These are phyloP conservation scores for Leccinum uliginosum DNA, from an alignment of 768 basidiomycete species.

Conservation along the genomic window DNA sequence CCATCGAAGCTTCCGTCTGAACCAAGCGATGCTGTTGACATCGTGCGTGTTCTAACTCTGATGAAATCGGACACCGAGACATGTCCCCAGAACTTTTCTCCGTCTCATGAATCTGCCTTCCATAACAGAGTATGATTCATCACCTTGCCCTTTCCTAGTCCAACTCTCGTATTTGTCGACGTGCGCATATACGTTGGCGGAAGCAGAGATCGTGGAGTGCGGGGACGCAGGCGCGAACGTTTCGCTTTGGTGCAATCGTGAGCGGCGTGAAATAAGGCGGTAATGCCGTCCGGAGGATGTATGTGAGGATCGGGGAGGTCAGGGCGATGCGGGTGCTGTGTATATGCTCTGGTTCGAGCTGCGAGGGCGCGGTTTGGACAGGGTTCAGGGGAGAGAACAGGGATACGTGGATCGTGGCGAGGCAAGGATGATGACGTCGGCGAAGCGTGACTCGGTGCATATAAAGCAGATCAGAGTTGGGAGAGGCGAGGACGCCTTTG, in stretches of 20 bases:
- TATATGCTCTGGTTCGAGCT: conserved; percentile 8
- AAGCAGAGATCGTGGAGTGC: background rate
- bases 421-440: conserved; percentile 19
- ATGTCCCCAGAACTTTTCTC: conserved; percentile 27
- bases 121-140: conserved; percentile 50
- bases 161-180: conserved; percentile 60
- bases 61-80: conserved; percentile 17
- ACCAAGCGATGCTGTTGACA: conserved; percentile 38
- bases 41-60: background rate
- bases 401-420: conserved; percentile 16
- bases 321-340: conserved; percentile 18
- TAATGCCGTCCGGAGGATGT: conserved; percentile 18
- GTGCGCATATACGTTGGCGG: background rate
- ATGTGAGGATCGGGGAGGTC: conserved; percentile 21
- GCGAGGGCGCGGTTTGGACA: background rate
- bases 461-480: conserved; percentile 1
- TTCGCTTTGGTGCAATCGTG: conserved; percentile 11
- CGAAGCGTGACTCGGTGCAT: conserved; percentile 12
- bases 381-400: conserved; percentile 13
- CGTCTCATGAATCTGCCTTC: conserved; percentile 23
- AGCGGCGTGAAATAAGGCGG: conserved; percentile 10
- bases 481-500: conserved; percentile 11
- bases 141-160: conserved; percentile 50
- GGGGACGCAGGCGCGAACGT: conserved; percentile 6
- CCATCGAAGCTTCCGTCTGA: conserved; percentile 31